Evolutionary conservation across 176 grass and related monocot genomes (phyloP).

Genomic region (Hordeum vulgare): DNA sequence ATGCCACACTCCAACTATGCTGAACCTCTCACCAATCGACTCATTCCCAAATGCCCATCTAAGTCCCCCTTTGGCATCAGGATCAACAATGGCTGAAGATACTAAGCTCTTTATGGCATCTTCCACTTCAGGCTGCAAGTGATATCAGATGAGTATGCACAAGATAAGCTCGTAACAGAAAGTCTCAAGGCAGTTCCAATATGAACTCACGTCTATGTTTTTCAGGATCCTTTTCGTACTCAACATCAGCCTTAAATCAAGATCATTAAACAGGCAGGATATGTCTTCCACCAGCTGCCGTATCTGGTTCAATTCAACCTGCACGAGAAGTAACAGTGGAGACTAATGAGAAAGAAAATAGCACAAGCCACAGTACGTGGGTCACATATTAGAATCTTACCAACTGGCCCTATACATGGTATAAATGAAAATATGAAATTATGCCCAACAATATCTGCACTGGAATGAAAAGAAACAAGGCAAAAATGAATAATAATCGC

Average conservation of each 20-base stretch:
- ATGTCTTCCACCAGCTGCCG: slow-evolving; percentile 64
- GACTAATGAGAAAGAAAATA: not conserved
- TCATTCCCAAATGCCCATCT: slow-evolving; percentile 60
- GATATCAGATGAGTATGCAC: not conserved
- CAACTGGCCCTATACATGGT: not conserved
- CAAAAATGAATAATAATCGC: not conserved
- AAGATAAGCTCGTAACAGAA: not conserved
- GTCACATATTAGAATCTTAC: not conserved
- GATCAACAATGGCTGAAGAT: slow-evolving; percentile 48
- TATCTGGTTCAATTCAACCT: slow-evolving; percentile 58
- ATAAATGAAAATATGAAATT: not conserved
- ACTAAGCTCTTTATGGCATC: slow-evolving; percentile 47
- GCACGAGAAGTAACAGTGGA: not conserved
- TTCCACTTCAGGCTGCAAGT: slow-evolving; percentile 46
- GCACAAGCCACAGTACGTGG: not conserved
- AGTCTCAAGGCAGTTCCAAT: not conserved
- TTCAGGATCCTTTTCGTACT: slow-evolving; percentile 42
- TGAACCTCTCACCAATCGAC: slow-evolving; percentile 42
- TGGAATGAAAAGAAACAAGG: slow-evolving; percentile 1
- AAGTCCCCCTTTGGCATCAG: slow-evolving; percentile 63
- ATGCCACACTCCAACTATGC: slow-evolving; percentile 39
- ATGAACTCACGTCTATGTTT: slow-evolving; percentile 52
- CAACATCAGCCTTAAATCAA: slow-evolving; percentile 68
- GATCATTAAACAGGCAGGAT: slow-evolving; percentile 62
- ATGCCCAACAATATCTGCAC: not conserved